Evolutionary conservation across 352 stramenopile genomes (phyloP).

Genomic region (Pythium brachiatum): DNA sequence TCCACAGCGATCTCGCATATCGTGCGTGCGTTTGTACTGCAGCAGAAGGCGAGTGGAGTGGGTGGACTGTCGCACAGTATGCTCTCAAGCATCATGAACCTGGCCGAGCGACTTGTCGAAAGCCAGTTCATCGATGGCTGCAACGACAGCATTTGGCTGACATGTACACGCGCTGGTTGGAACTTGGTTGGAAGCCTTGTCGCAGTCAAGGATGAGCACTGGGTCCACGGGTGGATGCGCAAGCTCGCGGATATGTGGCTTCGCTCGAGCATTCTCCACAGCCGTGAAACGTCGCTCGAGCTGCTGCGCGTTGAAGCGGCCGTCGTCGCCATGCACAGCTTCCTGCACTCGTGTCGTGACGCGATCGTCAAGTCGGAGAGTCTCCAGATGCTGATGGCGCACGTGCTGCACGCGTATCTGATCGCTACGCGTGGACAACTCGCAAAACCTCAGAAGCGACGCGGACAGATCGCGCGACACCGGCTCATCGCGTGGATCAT

Average conservation of each 20-base stretch:
- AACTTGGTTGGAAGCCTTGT: conserved; percentile 71
- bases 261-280: conserved; percentile 74
- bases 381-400: conserved; percentile 56
- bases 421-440: conserved; percentile 54
- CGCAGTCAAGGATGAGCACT: conserved; percentile 60
- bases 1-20: conserved; percentile 55
- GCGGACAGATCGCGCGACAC: conserved; percentile 76
- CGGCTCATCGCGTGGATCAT: conserved; percentile 77
- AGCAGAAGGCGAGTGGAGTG: conserved; percentile 9
- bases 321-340: conserved; percentile 64
- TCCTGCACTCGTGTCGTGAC: conserved; percentile 41
- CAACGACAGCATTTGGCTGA: conserved; percentile 83
- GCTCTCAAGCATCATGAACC: conserved; percentile 59
- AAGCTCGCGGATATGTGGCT: conserved; percentile 73
- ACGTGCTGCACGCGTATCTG: conserved; percentile 73
- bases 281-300: conserved; percentile 76
- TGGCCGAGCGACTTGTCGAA: conserved; percentile 71
- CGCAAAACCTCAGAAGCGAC: conserved; percentile 74
- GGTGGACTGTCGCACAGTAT: conserved; percentile 44
- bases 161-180: conserved; percentile 83
- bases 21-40: conserved; percentile 20
- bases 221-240: conserved; percentile 50
- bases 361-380: conserved; percentile 31
- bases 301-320: conserved; percentile 81
- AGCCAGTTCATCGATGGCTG: conserved; percentile 78